Base-by-base conservation (phyloP, 164 flowering plant species). In the Sextonia rubra region DNA sequence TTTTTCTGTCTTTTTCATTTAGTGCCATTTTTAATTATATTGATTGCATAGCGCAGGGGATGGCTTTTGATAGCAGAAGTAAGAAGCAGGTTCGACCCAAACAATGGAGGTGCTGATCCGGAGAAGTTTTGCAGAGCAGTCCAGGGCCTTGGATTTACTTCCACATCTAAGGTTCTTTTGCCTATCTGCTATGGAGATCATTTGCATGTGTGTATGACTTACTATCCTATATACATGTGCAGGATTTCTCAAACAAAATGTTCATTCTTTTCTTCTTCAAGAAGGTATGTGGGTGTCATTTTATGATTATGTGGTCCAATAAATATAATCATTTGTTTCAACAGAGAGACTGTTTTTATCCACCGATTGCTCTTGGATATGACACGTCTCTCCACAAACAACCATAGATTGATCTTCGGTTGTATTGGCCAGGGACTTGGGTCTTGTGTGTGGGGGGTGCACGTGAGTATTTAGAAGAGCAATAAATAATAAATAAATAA, bases 41-140 rank as follows among this genome's bases (percentile, higher is more conserved):
- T 4, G 27, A 49, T 74, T 22, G 1, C 15, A 26, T 47, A 73
- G 30, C 79, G 63, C 87, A 94, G 97, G 69, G 97, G 99, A 29
- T 91, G 97, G 97, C 92, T 94, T 79, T 81, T 94, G 77, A 89
- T 95, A 84, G 97, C 97, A 44, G 97, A 95, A 82, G 99, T 94
- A 7, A 89, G 89, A 80, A 95, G 99, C 84, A 86, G 98, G 74
- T 87, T 90, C 73, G 97, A 95, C 81, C 97, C 98, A 48, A 87
- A 75, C 30, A 93, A 74, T 66, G 96, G 96, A 52, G 98, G 99
- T 77, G 96, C 96, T 22, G 96, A 92, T 74, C 98, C 97, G 29
- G 70, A 85, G 15, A 77, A 18, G 67, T 94, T 94, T 73, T 65
- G 80, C 44, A 86, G 86, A 76, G 91, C 94, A 60, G 82, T 90